These are phyloP conservation scores for Acer negundo DNA, from an alignment of 345 rosid genomes.

Conservation along the genomic window DNA sequence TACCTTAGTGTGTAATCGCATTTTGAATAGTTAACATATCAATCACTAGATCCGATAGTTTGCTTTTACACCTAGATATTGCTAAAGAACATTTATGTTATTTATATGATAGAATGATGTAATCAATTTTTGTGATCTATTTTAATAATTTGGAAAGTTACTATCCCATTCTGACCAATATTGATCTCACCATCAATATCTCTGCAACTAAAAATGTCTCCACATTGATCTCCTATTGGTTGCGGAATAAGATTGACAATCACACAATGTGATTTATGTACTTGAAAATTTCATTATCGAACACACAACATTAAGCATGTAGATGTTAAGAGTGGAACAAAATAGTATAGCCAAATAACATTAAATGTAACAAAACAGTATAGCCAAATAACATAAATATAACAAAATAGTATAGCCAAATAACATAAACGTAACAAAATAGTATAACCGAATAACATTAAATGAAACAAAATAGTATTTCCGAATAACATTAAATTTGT, in stretches of 20 bases:
- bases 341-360: not conserved
- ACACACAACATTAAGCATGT: not conserved
- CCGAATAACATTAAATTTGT: not conserved
- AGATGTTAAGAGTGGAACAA: not conserved
- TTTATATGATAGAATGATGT: not conserved
- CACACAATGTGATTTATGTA: conserved; percentile 3
- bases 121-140: not conserved
- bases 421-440: not conserved
- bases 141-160: not conserved
- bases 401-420: not conserved
- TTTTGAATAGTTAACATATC: not conserved
- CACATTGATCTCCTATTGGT: not conserved
- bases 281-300: not conserved
- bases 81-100: not conserved
- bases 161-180: not conserved
- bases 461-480: not conserved
- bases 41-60: not conserved
- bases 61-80: not conserved
- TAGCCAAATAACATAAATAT: not conserved
- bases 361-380: not conserved
- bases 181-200: not conserved
- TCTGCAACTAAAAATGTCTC: not conserved
- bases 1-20: too few species aligned
- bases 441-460: not conserved
- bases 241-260: not conserved